These are phyloP conservation scores for Pythium vanterpoolii DNA, from an alignment of 352 stramenopile species.

Conservation along the genomic window DNA sequence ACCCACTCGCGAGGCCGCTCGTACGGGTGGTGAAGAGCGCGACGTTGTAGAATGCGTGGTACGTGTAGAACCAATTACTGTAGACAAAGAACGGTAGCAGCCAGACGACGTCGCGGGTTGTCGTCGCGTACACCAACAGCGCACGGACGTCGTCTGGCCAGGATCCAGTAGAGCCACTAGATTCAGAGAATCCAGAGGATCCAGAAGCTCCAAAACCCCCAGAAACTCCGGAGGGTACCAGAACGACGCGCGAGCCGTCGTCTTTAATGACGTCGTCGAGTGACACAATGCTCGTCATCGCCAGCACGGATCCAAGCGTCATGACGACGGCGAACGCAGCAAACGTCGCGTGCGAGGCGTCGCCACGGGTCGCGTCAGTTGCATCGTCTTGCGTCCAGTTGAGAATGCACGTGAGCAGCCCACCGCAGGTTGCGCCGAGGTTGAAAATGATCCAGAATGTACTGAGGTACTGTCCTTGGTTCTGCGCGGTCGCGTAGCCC, in stretches of 20 bases:
- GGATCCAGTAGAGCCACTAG: background rate
- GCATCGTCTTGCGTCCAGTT: slow-evolving; percentile 21
- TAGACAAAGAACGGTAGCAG: slow-evolving; percentile 53
- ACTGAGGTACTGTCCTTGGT: slow-evolving; percentile 51
- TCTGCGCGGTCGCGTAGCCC: slow-evolving; percentile 41
- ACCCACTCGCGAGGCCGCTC: slow-evolving; percentile 31
- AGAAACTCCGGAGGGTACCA: too few relatives aligned
- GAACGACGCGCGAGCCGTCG: slow-evolving; percentile 21
- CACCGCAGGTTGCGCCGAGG: slow-evolving; percentile 54
- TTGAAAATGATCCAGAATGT: slow-evolving; percentile 87
- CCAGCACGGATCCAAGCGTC: slow-evolving; percentile 34
- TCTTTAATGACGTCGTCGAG: slow-evolving; percentile 25
- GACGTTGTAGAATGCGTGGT: slow-evolving; percentile 56
- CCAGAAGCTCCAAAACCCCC: too few relatives aligned
- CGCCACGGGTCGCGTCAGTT: slow-evolving; percentile 8
- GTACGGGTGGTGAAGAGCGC: slow-evolving; percentile 41
- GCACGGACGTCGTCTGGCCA: slow-evolving; percentile 5
- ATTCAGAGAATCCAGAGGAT: too few relatives aligned
- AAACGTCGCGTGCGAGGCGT: slow-evolving; percentile 43
- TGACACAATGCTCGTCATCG: slow-evolving; percentile 36
- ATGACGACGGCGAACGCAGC: slow-evolving; percentile 59
- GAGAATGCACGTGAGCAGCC: slow-evolving; percentile 53
- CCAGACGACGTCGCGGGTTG: slow-evolving; percentile 16
- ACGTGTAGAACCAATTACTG: slow-evolving; percentile 71
- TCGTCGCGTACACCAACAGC: slow-evolving; percentile 7